Conservation (phyloP, 2,329 filamentous ascomycete genomes). For the Sclerotinia spermophila region DNA sequence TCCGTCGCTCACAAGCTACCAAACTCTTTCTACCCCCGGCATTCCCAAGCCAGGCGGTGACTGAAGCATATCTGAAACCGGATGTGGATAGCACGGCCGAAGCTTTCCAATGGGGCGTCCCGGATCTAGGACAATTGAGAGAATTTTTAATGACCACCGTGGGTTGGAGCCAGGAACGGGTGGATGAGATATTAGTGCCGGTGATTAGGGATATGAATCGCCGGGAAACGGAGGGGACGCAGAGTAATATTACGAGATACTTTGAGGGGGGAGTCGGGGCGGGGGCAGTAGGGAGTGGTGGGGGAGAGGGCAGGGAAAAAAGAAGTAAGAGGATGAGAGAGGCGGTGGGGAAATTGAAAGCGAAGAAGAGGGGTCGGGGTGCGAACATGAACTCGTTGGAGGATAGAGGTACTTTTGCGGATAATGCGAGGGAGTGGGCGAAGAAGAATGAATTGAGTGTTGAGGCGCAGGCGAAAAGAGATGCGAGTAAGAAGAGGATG, state of each 20-base stretch:
- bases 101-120: conserved; percentile 90
- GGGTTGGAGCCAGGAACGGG: conserved; percentile 87
- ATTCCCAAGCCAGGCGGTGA: conserved; percentile 77
- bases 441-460: conserved; percentile 35
- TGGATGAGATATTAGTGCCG: conserved; percentile 91
- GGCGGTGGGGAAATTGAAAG: conserved; percentile 65
- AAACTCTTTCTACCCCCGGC: conserved; percentile 80
- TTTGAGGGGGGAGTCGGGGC: conserved; percentile 73
- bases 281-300: conserved; percentile 58
- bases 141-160: conserved; percentile 87
- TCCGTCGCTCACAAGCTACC: conserved; percentile 71
- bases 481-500: conserved; percentile 23
- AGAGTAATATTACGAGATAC: conserved; percentile 92
- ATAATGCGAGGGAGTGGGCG: conserved; percentile 36
- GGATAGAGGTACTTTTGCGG: conserved; percentile 31
- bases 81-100: conserved; percentile 79
- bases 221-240: conserved; percentile 82
- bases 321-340: conserved; percentile 72
- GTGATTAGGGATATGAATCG: conserved; percentile 95
- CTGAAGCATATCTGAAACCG: conserved; percentile 77
- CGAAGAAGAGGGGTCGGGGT: conserved; percentile 40
- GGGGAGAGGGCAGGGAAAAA: conserved; percentile 51
- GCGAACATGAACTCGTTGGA: background rate
- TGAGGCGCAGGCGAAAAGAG: conserved; percentile 31
- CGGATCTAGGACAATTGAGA: conserved; percentile 81